A percentile compares a stretch with the other conserved stretches of the same genome.
These are phyloP conservation scores for Aschersonia sp. DNA, from an alignment of 2,329 filamentous ascomycete genomes.

Conservation along the genomic window DNA sequence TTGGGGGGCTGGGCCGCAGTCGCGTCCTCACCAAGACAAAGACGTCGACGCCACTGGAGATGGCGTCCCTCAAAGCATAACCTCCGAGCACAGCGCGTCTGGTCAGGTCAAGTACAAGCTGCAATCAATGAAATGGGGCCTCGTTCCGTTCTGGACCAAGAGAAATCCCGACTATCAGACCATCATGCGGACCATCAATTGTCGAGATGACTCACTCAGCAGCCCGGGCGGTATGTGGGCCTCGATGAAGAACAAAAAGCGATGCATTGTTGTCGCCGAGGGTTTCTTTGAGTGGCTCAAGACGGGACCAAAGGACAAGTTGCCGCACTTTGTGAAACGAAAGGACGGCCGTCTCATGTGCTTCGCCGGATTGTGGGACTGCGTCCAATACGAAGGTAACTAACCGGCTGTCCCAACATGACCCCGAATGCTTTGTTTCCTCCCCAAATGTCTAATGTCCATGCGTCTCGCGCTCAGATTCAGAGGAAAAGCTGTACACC, in stretches of 20 bases:
- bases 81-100: neutral
- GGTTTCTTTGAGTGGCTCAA: slow-evolving; percentile 97
- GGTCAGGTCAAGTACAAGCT: slow-evolving; percentile 55
- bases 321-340: slow-evolving; percentile 72
- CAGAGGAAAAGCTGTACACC: slow-evolving; percentile 58
- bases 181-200: slow-evolving; percentile 85
- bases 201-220: slow-evolving; percentile 72
- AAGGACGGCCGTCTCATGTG: slow-evolving; percentile 76
- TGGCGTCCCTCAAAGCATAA: too few species aligned
- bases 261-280: slow-evolving; percentile 76
- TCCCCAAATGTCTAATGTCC: neutral
- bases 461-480: slow-evolving; percentile 2
- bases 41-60: neutral
- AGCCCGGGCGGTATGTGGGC: slow-evolving; percentile 77
- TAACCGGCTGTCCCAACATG: neutral
- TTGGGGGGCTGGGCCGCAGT: slow-evolving; percentile 32
- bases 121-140: slow-evolving; percentile 90
- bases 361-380: slow-evolving; percentile 86
- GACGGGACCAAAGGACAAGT: slow-evolving; percentile 58
- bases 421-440: too few species aligned
- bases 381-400: slow-evolving; percentile 62
- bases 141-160: slow-evolving; percentile 90
- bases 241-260: slow-evolving; percentile 75
- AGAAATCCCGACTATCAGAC: slow-evolving; percentile 62
- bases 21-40: slow-evolving; percentile 2